phyloP scores from a whole-genome alignment of 2,329 filamentous ascomycete genomes.

The Colletotrichum filicis region DNA sequence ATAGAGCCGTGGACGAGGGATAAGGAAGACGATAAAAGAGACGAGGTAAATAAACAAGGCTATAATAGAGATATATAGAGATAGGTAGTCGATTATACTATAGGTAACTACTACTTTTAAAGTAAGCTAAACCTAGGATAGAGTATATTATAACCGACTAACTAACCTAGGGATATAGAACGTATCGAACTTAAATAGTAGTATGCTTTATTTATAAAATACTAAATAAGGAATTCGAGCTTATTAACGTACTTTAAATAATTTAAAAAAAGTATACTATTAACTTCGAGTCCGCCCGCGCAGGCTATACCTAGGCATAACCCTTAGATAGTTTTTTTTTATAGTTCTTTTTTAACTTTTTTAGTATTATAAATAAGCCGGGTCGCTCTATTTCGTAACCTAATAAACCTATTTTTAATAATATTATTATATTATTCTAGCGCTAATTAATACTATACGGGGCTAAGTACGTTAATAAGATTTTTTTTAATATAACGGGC shows the following conservation, averaged over 20 bases:
- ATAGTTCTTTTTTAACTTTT: conserved; percentile 12
- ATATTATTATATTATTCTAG: background rate
- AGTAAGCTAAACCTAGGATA: background rate
- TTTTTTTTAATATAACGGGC: conserved; percentile 5
- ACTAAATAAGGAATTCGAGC: background rate
- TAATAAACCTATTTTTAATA: no score
- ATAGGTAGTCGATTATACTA: background rate
- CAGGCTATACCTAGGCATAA: background rate
- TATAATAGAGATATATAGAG: no score
- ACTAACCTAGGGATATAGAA: no score
- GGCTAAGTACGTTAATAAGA: conserved; percentile 1
- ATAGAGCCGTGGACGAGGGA: no score
- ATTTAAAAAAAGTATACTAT: conserved; percentile 7
- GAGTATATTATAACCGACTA: no score
- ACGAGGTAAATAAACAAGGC: no score
- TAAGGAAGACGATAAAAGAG: no score
- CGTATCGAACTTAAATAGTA: background rate
- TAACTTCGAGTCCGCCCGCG: background rate
- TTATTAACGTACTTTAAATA: background rate
- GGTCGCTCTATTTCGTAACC: background rate
- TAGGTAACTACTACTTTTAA: background rate
- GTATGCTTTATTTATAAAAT: background rate
- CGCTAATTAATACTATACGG: background rate
- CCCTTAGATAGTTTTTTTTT: background rate
- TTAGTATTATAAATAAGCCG: conserved; percentile 2